Conservation (phyloP, 2,329 filamentous ascomycete genomes). For the Talaromyces sp. region DNA sequence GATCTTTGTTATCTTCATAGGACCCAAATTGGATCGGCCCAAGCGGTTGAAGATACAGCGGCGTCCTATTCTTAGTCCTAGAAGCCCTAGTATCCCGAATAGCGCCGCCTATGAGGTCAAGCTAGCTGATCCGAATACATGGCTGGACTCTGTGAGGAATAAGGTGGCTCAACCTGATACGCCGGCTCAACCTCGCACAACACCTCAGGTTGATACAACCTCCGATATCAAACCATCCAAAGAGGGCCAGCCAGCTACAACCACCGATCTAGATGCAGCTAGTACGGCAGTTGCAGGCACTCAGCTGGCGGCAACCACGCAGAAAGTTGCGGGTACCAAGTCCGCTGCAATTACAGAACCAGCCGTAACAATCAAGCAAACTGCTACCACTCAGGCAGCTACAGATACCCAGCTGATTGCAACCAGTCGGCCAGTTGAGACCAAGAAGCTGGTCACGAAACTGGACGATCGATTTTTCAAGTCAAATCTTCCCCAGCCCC, state of each 20-base stretch:
- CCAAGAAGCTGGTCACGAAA: neutral
- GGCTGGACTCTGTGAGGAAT: neutral
- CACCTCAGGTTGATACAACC: neutral
- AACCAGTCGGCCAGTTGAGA: neutral
- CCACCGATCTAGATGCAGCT: no score
- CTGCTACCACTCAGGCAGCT: no score
- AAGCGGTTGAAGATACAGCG: neutral
- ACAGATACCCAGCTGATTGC: neutral
- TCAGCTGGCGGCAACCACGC: no score
- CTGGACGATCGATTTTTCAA: slow-evolving; percentile 15
- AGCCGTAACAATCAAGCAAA: neutral
- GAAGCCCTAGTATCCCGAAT: neutral
- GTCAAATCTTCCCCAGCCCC: slow-evolving; percentile 21
- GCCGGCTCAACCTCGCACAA: neutral
- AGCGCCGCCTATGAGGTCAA: neutral
- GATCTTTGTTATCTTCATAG: neutral
- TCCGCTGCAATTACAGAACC: neutral
- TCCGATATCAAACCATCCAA: neutral
- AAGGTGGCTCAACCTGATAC: neutral
- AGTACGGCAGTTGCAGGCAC: no score
- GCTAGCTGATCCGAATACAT: neutral
- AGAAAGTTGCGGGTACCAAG: no score
- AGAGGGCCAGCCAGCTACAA: neutral
- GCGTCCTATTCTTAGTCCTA: neutral
- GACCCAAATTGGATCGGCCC: neutral